A percentile compares a stretch with the other conserved stretches of the same genome.
Evolutionary conservation across 257 asterid species (phyloP).

Genomic region (Buddleja alternifolia): DNA sequence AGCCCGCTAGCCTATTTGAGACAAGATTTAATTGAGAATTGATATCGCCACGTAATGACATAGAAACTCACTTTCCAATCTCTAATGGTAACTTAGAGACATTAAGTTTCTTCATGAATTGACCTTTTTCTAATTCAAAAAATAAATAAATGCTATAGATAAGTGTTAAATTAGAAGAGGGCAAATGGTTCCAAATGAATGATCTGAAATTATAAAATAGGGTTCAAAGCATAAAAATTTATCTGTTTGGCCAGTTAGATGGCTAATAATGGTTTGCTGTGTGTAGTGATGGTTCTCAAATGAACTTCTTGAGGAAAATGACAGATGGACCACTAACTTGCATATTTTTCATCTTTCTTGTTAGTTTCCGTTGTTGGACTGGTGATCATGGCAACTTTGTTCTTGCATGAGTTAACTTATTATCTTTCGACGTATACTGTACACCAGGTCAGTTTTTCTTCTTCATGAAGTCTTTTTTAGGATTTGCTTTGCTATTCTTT

Average conservation of each 20-base stretch:
- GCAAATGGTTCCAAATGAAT: too few species aligned
- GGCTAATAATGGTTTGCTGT: background rate
- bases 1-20: conserved; percentile 6
- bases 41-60: too few species aligned
- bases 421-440: conserved; percentile 82
- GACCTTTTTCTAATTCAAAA: too few species aligned
- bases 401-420: conserved; percentile 86
- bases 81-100: too few species aligned
- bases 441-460: conserved; percentile 69
- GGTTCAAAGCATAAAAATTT: too few species aligned
- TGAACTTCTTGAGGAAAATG: conserved; percentile 26
- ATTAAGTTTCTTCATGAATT: too few species aligned
- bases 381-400: conserved; percentile 85
- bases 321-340: conserved; percentile 37
- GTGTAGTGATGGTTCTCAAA: conserved; percentile 2
- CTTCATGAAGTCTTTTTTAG: background rate
- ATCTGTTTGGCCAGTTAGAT: too few species aligned
- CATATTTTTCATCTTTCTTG: conserved; percentile 2
- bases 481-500: background rate
- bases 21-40: conserved; percentile 10
- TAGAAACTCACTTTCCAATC: too few species aligned
- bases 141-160: too few species aligned
- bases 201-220: too few species aligned
- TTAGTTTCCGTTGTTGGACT: conserved; percentile 88
- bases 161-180: too few species aligned